phyloP scores from a whole-genome alignment of 2,329 filamentous ascomycete species.

The Aureobasidium sp. region DNA sequence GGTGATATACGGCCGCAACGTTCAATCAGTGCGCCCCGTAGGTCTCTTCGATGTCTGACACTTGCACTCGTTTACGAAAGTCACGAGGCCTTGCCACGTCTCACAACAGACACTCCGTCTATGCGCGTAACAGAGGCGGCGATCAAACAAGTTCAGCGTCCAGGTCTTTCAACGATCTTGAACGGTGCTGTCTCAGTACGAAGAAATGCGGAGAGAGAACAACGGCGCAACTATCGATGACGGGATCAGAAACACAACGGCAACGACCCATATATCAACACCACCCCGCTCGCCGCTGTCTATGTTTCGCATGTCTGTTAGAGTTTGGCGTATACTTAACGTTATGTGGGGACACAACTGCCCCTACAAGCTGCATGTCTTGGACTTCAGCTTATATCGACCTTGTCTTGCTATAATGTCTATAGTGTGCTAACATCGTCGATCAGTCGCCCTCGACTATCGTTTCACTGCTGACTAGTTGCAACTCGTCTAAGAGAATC shows the following conservation, averaged over 20 bases:
- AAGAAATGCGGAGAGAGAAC: neutral
- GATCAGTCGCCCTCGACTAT: neutral
- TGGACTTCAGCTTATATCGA: neutral
- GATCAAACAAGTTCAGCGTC: neutral
- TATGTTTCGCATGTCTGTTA: neutral
- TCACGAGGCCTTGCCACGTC: neutral
- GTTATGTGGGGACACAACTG: neutral
- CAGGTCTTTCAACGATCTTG: neutral
- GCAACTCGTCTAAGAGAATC: neutral
- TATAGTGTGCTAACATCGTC: neutral
- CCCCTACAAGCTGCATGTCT: neutral
- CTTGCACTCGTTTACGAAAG: neutral
- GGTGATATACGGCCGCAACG: neutral
- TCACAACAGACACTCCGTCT: neutral
- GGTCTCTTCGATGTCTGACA: neutral
- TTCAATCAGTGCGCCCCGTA: neutral
- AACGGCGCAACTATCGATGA: neutral
- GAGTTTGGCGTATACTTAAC: neutral
- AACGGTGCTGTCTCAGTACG: neutral
- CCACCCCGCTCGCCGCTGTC: neutral
- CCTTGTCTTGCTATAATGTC: neutral
- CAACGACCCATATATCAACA: neutral
- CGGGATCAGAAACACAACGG: constrained; percentile 1
- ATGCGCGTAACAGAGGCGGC: neutral
- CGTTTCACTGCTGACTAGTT: neutral